A percentile compares a stretch with the other conserved stretches of the same genome.
These are phyloP conservation scores for Polygonum aviculare DNA, from an alignment of 148 eudicot species.

Conservation along the genomic window DNA sequence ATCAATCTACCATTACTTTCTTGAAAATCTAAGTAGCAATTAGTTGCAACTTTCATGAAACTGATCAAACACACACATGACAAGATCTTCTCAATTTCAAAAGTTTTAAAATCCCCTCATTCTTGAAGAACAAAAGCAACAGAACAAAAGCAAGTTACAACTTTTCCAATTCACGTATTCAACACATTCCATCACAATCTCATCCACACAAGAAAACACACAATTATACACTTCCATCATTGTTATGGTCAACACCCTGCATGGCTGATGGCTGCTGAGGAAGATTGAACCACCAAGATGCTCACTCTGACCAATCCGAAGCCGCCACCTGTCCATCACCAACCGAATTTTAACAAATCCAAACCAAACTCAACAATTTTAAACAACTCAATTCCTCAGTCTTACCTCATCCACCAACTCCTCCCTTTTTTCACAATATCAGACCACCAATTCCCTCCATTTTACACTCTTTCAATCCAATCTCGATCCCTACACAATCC, in stretches of 20 bases:
- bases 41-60: neutral
- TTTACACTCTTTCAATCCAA: neutral
- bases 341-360: neutral
- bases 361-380: neutral
- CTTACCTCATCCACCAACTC: constrained; percentile 5
- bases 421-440: neutral
- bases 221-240: neutral
- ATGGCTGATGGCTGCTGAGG: constrained; percentile 6
- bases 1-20: neutral
- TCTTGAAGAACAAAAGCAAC: neutral
- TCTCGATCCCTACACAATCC: neutral
- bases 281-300: neutral
- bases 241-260: neutral
- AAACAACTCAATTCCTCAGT: neutral
- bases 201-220: constrained; percentile 4
- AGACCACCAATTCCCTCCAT: constrained; percentile 1
- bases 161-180: neutral
- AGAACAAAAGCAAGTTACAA: neutral
- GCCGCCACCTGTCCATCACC: constrained; percentile 3
- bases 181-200: neutral
- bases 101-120: no score
- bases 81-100: neutral
- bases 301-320: neutral
- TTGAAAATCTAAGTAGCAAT: neutral
- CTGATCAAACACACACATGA: neutral